phyloP scores from a whole-genome alignment of 805 yeast species.

The Komagataella pastoris region DNA sequence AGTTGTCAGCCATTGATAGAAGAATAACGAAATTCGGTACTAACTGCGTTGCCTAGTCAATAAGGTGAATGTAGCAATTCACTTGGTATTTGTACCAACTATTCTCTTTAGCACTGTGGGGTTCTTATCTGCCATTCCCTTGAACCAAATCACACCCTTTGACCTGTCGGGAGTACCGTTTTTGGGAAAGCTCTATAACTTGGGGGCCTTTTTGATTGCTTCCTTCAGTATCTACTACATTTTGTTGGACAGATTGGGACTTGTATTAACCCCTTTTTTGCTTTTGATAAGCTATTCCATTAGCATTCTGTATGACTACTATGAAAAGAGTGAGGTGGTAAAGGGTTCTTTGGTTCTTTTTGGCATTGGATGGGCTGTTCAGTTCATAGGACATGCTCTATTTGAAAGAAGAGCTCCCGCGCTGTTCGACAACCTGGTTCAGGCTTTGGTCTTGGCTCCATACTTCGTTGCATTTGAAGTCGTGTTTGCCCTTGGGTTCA shows the following conservation, averaged over 20 bases:
- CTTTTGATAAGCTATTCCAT: conserved; percentile 11
- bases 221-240: conserved; percentile 47
- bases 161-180: neutral
- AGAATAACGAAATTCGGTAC: conserved; percentile 7
- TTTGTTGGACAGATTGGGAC: conserved; percentile 37
- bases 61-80: conserved; percentile 57
- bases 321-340: conserved; percentile 11
- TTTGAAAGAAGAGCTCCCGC: conserved; percentile 84
- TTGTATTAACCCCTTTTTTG: conserved; percentile 27
- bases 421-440: conserved; percentile 64
- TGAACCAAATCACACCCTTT: neutral
- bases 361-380: conserved; percentile 59
- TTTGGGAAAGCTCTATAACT: conserved; percentile 18
- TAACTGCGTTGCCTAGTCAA: conserved; percentile 27
- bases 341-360: conserved; percentile 27
- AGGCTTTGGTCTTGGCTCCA: conserved; percentile 85
- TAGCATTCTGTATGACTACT: conserved; percentile 6
- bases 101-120: conserved; percentile 47
- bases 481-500: conserved; percentile 53
- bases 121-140: conserved; percentile 16
- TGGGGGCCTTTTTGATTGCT: conserved; percentile 31
- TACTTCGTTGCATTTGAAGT: conserved; percentile 75
- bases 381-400: conserved; percentile 78
- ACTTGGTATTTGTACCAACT: conserved; percentile 66
- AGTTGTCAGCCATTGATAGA: conserved; percentile 1